These are phyloP conservation scores for Nothophoma quercina DNA, from an alignment of 2,329 filamentous ascomycete species.

Conservation along the genomic window DNA sequence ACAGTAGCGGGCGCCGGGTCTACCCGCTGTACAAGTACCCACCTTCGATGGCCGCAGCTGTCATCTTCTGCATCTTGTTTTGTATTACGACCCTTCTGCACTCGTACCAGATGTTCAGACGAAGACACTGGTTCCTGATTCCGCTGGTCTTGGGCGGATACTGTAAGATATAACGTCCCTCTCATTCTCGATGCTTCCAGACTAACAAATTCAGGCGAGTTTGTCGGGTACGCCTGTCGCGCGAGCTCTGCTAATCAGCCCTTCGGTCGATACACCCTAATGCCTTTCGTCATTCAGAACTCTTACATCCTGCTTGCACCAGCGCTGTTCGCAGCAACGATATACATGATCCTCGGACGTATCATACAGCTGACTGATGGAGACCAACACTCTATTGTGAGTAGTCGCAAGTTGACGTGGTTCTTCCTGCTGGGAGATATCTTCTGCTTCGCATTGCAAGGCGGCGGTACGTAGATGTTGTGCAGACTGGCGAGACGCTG, in stretches of 20 bases:
- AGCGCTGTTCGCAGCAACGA: conserved; percentile 54
- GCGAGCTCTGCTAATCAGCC: no score
- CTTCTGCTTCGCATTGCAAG: conserved; percentile 54
- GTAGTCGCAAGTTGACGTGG: conserved; percentile 49
- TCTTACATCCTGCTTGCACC: conserved; percentile 54
- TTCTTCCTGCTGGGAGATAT: conserved; percentile 55
- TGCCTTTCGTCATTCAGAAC: conserved; percentile 51
- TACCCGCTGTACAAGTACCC: conserved; percentile 45
- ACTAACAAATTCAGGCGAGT: conserved; percentile 53
- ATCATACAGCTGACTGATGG: conserved; percentile 49
- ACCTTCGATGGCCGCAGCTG: conserved; percentile 55
- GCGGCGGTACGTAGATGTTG: no score
- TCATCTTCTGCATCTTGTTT: conserved; percentile 58
- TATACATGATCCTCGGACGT: conserved; percentile 57
- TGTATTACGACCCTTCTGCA: conserved; percentile 40
- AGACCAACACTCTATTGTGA: conserved; percentile 48
- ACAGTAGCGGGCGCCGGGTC: no score
- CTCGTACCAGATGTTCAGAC: conserved; percentile 17
- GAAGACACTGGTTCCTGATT: conserved; percentile 58
- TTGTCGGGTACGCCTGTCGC: conserved; percentile 62
- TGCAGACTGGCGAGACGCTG: no score
- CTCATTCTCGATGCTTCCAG: neutral
- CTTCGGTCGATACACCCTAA: no score
- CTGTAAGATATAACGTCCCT: conserved; percentile 46
- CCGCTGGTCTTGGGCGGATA: conserved; percentile 59